Evolutionary conservation across 805 yeast species (phyloP).

Genomic region (Metschnikowia noctiluminum): DNA sequence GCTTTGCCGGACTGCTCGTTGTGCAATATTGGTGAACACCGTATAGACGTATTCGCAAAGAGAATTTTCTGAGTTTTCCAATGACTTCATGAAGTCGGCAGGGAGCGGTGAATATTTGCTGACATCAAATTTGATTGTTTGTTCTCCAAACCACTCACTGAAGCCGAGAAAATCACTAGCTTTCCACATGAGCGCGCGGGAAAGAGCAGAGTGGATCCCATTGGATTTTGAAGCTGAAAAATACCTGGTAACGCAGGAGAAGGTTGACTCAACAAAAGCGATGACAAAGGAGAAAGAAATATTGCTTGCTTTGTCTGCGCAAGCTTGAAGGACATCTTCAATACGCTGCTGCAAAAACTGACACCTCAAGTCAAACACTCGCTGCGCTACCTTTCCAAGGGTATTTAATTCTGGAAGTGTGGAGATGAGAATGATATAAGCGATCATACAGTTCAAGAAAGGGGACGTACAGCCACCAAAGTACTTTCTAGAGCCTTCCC

Average conservation of each 20-base stretch:
- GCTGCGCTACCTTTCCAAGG: conserved; percentile 20
- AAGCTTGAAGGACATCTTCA: not conserved
- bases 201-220: conserved; percentile 16
- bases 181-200: conserved; percentile 23
- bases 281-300: conserved; percentile 29
- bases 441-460: conserved; percentile 29
- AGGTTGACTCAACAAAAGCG: conserved; percentile 35
- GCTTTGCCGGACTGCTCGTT: not conserved
- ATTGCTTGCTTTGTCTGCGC: conserved; percentile 2
- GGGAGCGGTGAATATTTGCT: not conserved
- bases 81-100: conserved; percentile 1
- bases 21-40: not conserved
- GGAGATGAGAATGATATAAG: conserved; percentile 29
- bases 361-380: conserved; percentile 24
- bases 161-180: conserved; percentile 29
- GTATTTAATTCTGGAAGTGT: conserved; percentile 16
- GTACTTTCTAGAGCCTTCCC: not conserved
- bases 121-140: conserved; percentile 7
- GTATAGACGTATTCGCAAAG: not conserved
- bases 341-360: conserved; percentile 15
- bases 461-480: conserved; percentile 19
- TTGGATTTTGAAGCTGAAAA: conserved; percentile 17
- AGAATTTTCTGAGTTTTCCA: not conserved
- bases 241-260: conserved; percentile 22
- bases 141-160: conserved; percentile 31